Evolutionary conservation across 2,329 filamentous ascomycete genomes (phyloP), one percentile per base, ranked within the genome.

Genomic region (Dothistroma septosporum): DNA sequence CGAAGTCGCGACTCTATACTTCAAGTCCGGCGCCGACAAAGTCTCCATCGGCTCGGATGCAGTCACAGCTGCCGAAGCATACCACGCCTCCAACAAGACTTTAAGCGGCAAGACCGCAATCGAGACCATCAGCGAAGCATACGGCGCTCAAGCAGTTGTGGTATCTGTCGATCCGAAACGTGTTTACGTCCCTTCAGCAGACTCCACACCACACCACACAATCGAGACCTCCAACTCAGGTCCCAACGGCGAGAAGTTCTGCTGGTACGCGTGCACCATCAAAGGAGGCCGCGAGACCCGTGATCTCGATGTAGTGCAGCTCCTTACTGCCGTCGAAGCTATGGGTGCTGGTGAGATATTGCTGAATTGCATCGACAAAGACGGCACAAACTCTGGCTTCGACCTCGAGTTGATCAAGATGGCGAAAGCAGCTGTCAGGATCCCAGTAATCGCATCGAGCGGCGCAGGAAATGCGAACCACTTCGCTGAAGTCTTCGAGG

Each of bases 201-300:
- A 82, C 24, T 84, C 87, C 54, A 92, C 90, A 57, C 82, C 83
- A 0, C 87, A 91, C 70, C 89, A 94, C 75, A 90, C 88, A 14
- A 79, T 97, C 71, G 79, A 82, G 71, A 96, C 93, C 0, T 74
- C 77, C 0, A 83, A 80, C 63, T 86, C 85, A 0, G 91, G 92
- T 9, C 87, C 90, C 22, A 82, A 84, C 48, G 92, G 92, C 31
- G 90, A 97, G 76, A 79, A 80, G 56, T 89, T 86, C 76, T 96
- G 91, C 79, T 99, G 93, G 93, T 99, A 97, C 75, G 92, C 94
- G 60, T 97, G 94, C 78, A 99, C 94, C 7, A 91, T 96, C 79
- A 95, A 93, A 78, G 94, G 94, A 52, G 94, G 94, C 7, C 87
- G 94, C 63, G 93, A 97, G 78, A 92, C 89, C n/a, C 85, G 92